phyloP scores from a whole-genome alignment of 352 stramenopile genomes.

The Lagenidium giganteum region DNA sequence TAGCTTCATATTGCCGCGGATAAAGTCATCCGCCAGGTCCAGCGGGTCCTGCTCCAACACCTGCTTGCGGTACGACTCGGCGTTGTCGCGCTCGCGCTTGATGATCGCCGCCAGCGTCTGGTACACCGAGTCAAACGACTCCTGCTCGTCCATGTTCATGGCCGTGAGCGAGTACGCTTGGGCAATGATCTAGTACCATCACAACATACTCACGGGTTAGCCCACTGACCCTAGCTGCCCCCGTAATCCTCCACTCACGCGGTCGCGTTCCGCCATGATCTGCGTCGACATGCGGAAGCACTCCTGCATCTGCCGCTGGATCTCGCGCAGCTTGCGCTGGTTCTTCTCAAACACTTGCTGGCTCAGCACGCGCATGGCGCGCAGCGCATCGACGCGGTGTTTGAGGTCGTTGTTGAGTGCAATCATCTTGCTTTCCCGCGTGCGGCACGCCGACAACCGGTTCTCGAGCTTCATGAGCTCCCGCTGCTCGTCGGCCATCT shows the following conservation, averaged over 20 bases:
- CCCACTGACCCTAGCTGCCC: too few species aligned
- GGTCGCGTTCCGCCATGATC: constrained; percentile 66
- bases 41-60: constrained; percentile 67
- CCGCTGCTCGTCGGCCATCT: constrained; percentile 67
- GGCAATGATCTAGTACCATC: constrained; percentile 35
- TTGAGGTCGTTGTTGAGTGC: constrained; percentile 51
- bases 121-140: constrained; percentile 70
- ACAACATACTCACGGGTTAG: too few species aligned
- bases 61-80: constrained; percentile 74
- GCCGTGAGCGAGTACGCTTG: constrained; percentile 62
- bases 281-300: constrained; percentile 60
- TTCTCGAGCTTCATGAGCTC: constrained; percentile 82
- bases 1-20: constrained; percentile 68
- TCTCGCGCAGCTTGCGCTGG: constrained; percentile 61
- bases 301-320: constrained; percentile 77
- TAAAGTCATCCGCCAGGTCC: constrained; percentile 62
- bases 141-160: constrained; percentile 72
- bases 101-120: constrained; percentile 68
- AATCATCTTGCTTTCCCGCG: constrained; percentile 71
- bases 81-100: constrained; percentile 66
- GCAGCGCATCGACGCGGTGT: constrained; percentile 51
- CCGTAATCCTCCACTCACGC: too few species aligned
- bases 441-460: constrained; percentile 60
- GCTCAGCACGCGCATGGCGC: constrained; percentile 54
- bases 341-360: constrained; percentile 81